Percentiles rank a stretch among this genome's conserved stretches.
phyloP scores from a whole-genome alignment of 441 rosid species.

The Euphorbia corollata region DNA sequence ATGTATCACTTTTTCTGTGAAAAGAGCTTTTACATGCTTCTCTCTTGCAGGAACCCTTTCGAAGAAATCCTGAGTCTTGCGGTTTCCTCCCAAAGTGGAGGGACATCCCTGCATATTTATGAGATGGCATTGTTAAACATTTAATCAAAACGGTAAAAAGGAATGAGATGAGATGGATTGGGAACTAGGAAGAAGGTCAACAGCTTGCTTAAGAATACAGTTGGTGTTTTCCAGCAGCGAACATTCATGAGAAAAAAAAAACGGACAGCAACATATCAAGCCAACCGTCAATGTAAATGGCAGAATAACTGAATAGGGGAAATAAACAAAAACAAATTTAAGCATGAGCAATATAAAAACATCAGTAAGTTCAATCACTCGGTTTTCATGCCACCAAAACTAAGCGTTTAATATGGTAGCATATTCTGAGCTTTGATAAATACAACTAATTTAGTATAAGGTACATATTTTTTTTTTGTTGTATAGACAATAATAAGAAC shows the following conservation, averaged over 20 bases:
- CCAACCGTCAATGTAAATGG: conserved; percentile 5
- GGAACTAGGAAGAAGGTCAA: neutral
- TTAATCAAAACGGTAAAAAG: conserved; percentile 7
- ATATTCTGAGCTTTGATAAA: neutral
- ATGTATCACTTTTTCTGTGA: conserved; percentile 69
- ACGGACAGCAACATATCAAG: neutral
- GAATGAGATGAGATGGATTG: neutral
- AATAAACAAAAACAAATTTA: neutral
- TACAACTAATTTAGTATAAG: neutral
- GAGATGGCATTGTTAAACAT: conserved; percentile 17
- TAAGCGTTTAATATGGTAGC: neutral
- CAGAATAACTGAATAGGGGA: neutral
- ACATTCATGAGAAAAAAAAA: neutral
- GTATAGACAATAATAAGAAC: neutral
- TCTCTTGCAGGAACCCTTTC: conserved; percentile 95
- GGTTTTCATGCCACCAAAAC: neutral
- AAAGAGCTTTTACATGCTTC: conserved; percentile 57
- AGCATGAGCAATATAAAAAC: neutral
- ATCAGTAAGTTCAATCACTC: neutral
- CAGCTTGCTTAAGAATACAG: neutral
- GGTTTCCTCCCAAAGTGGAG: conserved; percentile 88
- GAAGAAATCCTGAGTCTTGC: conserved; percentile 84
- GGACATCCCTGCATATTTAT: conserved; percentile 70
- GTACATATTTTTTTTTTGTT: neutral
- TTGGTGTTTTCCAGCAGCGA: neutral